phyloP scores from a whole-genome alignment of 1,284 basidiomycete species.

The Gomphus bonarii region DNA sequence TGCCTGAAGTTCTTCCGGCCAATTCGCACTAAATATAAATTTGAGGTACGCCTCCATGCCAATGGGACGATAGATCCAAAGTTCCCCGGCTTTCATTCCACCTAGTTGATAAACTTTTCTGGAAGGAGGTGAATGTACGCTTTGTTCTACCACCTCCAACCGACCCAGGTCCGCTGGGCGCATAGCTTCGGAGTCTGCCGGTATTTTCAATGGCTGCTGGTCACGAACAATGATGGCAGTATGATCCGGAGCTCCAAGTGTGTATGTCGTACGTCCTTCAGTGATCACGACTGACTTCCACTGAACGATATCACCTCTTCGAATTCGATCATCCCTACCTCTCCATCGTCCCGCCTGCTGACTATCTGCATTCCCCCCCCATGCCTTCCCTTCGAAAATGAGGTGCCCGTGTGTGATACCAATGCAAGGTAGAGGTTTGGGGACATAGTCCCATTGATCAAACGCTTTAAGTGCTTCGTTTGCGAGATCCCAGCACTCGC shows the following conservation, averaged over 20 bases:
- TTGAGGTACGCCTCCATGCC: constrained; percentile 27
- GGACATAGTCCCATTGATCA: constrained; percentile 32
- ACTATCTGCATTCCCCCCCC: constrained; percentile 18
- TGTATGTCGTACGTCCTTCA: constrained; percentile 3
- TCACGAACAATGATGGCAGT: constrained; percentile 27
- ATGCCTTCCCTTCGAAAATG: constrained; percentile 35
- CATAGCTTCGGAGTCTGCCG: background rate
- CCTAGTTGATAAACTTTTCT: constrained; percentile 23
- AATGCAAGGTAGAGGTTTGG: constrained; percentile 37
- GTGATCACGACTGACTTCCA: constrained; percentile 35
- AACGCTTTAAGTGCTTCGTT: constrained; percentile 38
- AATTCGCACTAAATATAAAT: constrained; percentile 14
- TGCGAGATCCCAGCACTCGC: constrained; percentile 54
- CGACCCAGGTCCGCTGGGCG: constrained; percentile 17
- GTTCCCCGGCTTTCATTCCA: constrained; percentile 25
- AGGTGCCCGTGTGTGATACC: constrained; percentile 46
- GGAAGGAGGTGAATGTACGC: constrained; percentile 21
- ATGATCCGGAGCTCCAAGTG: constrained; percentile 29
- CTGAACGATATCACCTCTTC: constrained; percentile 47
- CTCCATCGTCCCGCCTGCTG: constrained; percentile 36
- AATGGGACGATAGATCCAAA: constrained; percentile 32
- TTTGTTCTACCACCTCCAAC: constrained; percentile 29
- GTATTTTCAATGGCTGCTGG: background rate
- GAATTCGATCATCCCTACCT: constrained; percentile 40
- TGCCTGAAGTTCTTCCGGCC: constrained; percentile 3